These are phyloP conservation scores for Xylogone sp. DNA, from an alignment of 2,329 filamentous ascomycete genomes.

Conservation along the genomic window DNA sequence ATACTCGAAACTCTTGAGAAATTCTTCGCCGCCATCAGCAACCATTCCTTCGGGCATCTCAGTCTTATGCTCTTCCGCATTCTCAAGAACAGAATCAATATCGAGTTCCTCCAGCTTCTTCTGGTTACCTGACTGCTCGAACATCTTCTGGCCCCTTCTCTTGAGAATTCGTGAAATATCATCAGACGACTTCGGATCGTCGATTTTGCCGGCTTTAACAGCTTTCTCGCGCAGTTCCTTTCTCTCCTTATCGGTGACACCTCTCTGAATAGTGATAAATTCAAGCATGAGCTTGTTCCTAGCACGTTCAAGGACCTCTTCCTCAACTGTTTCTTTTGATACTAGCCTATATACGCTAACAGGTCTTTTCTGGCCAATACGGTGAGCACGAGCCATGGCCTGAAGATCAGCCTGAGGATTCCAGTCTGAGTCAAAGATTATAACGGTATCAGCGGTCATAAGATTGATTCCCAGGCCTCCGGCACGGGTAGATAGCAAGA, in stretches of 20 bases:
- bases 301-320: slow-evolving; percentile 93
- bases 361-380: slow-evolving; percentile 93
- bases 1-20: slow-evolving; percentile 84
- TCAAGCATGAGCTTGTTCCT: slow-evolving; percentile 97
- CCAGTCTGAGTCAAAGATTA: slow-evolving; percentile 98
- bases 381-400: slow-evolving; percentile 96
- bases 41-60: slow-evolving; percentile 93
- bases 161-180: slow-evolving; percentile 97
- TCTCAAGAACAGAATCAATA: slow-evolving; percentile 94
- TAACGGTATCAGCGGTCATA: slow-evolving; percentile 97
- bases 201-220: slow-evolving; percentile 72
- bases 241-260: slow-evolving; percentile 89
- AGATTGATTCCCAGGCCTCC: slow-evolving; percentile 98
- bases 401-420: slow-evolving; percentile 97
- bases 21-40: slow-evolving; percentile 94
- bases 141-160: slow-evolving; percentile 98
- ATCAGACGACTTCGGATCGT: slow-evolving; percentile 84
- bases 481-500: slow-evolving; percentile 89
- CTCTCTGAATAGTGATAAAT: slow-evolving; percentile 94
- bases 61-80: slow-evolving; percentile 95
- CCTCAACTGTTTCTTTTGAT: slow-evolving; percentile 96
- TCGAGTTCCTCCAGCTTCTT: slow-evolving; percentile 95
- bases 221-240: slow-evolving; percentile 73
- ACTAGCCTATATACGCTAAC: slow-evolving; percentile 96
- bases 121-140: slow-evolving; percentile 95